A percentile compares a stretch with the other conserved stretches of the same genome.
These are phyloP conservation scores for Gossypium sturtianum DNA, from an alignment of 345 rosid species.

Conservation along the genomic window DNA sequence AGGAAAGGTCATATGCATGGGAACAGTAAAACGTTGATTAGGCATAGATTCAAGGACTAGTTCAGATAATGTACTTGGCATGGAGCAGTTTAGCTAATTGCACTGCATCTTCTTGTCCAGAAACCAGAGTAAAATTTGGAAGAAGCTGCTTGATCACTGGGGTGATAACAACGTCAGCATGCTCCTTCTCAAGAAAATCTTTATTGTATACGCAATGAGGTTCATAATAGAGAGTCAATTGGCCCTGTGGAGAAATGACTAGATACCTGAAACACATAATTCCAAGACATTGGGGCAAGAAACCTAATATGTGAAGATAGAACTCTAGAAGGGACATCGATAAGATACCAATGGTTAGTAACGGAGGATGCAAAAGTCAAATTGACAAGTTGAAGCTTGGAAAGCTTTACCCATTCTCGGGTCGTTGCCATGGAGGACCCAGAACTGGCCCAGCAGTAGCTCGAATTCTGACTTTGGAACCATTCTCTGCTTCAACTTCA, in stretches of 20 bases:
- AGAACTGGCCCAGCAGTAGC: slow-evolving; percentile 76
- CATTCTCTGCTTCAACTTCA: slow-evolving; percentile 41
- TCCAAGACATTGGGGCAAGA: neutral
- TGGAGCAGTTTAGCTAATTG: slow-evolving; percentile 66
- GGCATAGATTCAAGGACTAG: neutral
- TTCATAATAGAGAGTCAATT: slow-evolving; percentile 73
- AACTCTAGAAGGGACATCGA: neutral
- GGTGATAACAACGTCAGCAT: slow-evolving; percentile 75
- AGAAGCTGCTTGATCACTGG: slow-evolving; percentile 93
- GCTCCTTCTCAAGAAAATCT: slow-evolving; percentile 51
- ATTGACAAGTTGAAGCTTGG: slow-evolving; percentile 3
- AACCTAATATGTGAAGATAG: neutral
- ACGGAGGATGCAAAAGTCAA: neutral
- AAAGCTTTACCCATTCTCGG: slow-evolving; percentile 71
- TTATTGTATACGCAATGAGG: slow-evolving; percentile 77
- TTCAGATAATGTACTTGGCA: slow-evolving; percentile 52
- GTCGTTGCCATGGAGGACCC: slow-evolving; percentile 99
- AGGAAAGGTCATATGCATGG: neutral
- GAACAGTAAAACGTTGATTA: slow-evolving; percentile 4
- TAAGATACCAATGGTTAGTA: neutral
- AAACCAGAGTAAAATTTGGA: slow-evolving; percentile 78
- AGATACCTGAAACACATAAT: slow-evolving; percentile 45
- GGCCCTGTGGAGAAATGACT: slow-evolving; percentile 46
- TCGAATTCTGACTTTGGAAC: slow-evolving; percentile 49
- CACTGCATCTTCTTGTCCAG: slow-evolving; percentile 95